Base-by-base conservation (phyloP, 169 alveolate species). In the Cryptosporidium tyzzeri region DNA sequence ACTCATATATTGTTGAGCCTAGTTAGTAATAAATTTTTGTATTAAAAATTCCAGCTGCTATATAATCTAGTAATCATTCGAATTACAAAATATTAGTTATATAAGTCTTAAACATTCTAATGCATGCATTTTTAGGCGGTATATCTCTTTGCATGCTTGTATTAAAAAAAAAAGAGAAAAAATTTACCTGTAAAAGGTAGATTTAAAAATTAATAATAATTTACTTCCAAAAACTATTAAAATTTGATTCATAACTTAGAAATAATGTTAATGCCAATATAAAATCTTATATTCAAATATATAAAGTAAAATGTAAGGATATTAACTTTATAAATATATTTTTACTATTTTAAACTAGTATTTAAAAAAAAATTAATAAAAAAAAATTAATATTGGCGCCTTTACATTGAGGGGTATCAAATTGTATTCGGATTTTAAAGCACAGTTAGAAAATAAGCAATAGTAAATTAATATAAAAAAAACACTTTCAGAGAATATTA, bases 111-210 rank as follows among this genome's bases (percentile, higher is more conserved):
- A 50, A 18, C 7, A 50, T 50, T 14, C 85, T 35, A 71, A 4
- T 71, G 85, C 85, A 71, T 71, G 85, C 85, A 71, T 14, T 50
- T 41, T 71, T 51, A 51, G 69, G 85, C 85, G 85, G 85, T 44
- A 50, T 70, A 45, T 70, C 85, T 50, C 67, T 48, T 71, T 71
- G 33, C 85, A 71, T 71, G 85, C 6, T 12, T 31, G 0, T 26
- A 12, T 12, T 45, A 31, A 31, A 31, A 31, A 31, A 31, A 31
- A 31, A 31, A 31, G 3, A 31, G 3, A 31, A 31, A 31, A 31
- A 31, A 31, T 65, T 65, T 65, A 37, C 29, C 5, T n/a, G 14
- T 55, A 55, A 55, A 55, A 55, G 23, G 23, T 26, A 55, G 6
- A 26, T 23, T n/a, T 55, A 8, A 4, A 55, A 55, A 55, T 31